Conservation (phyloP, 176 grass and related monocot genomes). For the Musa beccarii region DNA sequence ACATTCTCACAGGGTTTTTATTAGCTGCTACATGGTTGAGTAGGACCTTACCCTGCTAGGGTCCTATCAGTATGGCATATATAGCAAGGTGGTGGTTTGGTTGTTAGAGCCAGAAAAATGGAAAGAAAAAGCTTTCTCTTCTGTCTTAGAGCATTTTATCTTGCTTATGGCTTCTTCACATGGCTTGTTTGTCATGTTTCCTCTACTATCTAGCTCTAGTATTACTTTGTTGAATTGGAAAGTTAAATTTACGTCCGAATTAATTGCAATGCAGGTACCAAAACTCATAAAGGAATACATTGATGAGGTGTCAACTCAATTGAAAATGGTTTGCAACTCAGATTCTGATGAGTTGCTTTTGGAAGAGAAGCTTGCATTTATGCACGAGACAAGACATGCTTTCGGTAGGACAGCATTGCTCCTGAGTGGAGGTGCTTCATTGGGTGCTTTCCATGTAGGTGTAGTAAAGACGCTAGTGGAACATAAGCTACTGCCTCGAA, state of each 20-base stretch:
- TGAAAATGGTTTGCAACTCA: slow-evolving; percentile 79
- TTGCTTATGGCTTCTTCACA: background rate
- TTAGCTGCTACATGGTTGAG: no score
- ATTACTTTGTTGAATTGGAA: background rate
- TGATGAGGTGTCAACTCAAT: slow-evolving; percentile 82
- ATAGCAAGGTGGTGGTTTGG: background rate
- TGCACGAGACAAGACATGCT: slow-evolving; percentile 90
- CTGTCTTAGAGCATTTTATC: background rate
- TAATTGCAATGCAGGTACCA: slow-evolving; percentile 38
- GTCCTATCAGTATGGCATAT: no score
- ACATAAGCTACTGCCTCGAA: slow-evolving; percentile 74
- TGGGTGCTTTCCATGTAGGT: slow-evolving; percentile 81
- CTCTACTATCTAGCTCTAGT: background rate
- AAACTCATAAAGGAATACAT: slow-evolving; percentile 96
- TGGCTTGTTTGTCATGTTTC: no score
- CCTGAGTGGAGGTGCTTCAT: slow-evolving; percentile 79
- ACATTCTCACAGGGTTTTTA: no score
- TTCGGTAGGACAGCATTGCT: slow-evolving; percentile 88
- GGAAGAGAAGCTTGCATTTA: slow-evolving; percentile 88
- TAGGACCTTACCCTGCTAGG: no score
- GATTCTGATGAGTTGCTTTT: slow-evolving; percentile 80
- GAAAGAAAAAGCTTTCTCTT: background rate
- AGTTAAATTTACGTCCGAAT: background rate
- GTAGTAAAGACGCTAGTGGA: slow-evolving; percentile 78
- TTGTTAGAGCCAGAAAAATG: background rate